A percentile compares a stretch with the other conserved stretches of the same genome.
Evolutionary conservation across 78 protist species (phyloP).

Genomic region (Dictyostelium discoideum): dicty_2.7 NC_007088.5:679501-680000

Average conservation of each 20-base stretch:
- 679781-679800: constrained; percentile 92
- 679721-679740: constrained; percentile 68
- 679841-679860: constrained; percentile 82
- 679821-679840: constrained; percentile 94
- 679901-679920: constrained; percentile 82
- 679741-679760: constrained; percentile 53
- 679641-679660: constrained; percentile 80
- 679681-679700: constrained; percentile 92
- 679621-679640: constrained; percentile 82
- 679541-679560: constrained; percentile 95
- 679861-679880: constrained; percentile 94
- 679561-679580: constrained; percentile 96
- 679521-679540: constrained; percentile 88
- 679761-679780: constrained; percentile 87
- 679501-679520: constrained; percentile 82
- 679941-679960: constrained; percentile 95
- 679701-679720: constrained; percentile 79
- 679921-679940: constrained; percentile 25
- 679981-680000: constrained; percentile 92
- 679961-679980: constrained; percentile 96
- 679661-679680: constrained; percentile 87
- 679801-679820: constrained; percentile 86
- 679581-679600: constrained; percentile 95
- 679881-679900: constrained; percentile 94
- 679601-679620: constrained; percentile 97